Evolutionary conservation across 176 grass and related monocot genomes (phyloP).

Genomic region (Carex myosuroides): DNA sequence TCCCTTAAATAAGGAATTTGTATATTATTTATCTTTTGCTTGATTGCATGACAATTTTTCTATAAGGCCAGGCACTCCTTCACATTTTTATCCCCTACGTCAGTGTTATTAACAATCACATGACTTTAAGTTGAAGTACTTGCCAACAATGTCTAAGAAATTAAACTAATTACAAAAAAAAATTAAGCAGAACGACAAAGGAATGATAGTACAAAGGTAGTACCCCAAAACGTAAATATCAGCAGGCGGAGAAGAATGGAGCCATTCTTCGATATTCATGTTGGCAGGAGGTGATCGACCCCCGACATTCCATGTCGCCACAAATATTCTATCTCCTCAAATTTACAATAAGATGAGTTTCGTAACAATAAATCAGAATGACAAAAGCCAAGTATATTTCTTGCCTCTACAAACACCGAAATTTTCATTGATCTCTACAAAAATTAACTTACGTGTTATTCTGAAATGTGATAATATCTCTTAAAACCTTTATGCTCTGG

Average conservation of each 20-base stretch:
- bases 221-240: slow-evolving; percentile 97
- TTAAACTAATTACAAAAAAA: not conserved
- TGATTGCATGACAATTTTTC: not conserved
- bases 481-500: not conserved
- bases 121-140: not conserved
- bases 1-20: too few relatives aligned
- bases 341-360: not conserved
- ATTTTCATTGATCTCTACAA: not conserved
- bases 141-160: not conserved
- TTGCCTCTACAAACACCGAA: not conserved
- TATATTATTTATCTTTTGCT: not conserved
- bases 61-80: not conserved
- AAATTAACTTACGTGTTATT: not conserved
- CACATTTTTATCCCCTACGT: not conserved
- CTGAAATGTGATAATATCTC: not conserved
- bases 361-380: slow-evolving; percentile 7
- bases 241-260: slow-evolving; percentile 84
- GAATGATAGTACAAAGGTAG: not conserved
- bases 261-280: slow-evolving; percentile 96
- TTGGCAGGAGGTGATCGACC: slow-evolving; percentile 67
- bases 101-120: not conserved
- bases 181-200: not conserved
- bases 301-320: slow-evolving; percentile 96
- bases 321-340: slow-evolving; percentile 80
- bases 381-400: not conserved